Evolutionary conservation across 2,329 filamentous ascomycete species (phyloP), one percentile per base, ranked within the genome.

Genomic region (Aspergillus japonicus): DNA sequence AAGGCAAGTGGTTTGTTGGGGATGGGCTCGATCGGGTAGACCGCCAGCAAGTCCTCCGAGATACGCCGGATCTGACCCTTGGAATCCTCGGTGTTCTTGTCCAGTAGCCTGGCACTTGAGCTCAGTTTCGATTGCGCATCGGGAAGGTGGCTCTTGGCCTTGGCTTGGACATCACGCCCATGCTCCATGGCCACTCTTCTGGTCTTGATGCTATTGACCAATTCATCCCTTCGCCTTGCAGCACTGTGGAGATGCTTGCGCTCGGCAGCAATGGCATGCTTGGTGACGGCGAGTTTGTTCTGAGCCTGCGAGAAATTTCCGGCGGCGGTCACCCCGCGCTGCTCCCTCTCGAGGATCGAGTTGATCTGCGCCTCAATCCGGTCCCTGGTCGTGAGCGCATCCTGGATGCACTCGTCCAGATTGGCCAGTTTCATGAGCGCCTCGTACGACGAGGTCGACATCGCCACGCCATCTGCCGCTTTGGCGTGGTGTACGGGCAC

Each of bases 351-450:
- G 6, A 82, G 66, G 44, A 81, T 75, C 3, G 68, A 65, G 52
- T 90, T 90, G 64, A 97, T 96, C 64, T 96, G 91, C n/a, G 83
- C 78, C 51, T 91, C 87, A 8, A 98, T 81, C 56, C 83, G 83
- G 61, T 90, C 86, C 14, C 90, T 87, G 0, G 91, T 96, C 1
- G 87, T 85, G 10, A 96, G 78, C 1, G 92, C 92, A 74, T 98
- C 94, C 71, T 96, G 92, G 24, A 97, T 91, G 57, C 92, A 96
- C 71, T 90, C 91, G 63, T 96, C 92, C 16, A 98, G 82, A 59
- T 93, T 96, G 5, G 91, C 89, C 11, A 98, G 82, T 61, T 90
- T 89, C 88, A 97, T 94, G 21, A 98, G 81, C 2, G 90, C 87
- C 69, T 92, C 92, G 73, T 96, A 97, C 0, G 92, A 92, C 0